Evolutionary conservation across 2,329 filamentous ascomycete species (phyloP).

Genomic region (Teratosphaeria gauchensis): DNA sequence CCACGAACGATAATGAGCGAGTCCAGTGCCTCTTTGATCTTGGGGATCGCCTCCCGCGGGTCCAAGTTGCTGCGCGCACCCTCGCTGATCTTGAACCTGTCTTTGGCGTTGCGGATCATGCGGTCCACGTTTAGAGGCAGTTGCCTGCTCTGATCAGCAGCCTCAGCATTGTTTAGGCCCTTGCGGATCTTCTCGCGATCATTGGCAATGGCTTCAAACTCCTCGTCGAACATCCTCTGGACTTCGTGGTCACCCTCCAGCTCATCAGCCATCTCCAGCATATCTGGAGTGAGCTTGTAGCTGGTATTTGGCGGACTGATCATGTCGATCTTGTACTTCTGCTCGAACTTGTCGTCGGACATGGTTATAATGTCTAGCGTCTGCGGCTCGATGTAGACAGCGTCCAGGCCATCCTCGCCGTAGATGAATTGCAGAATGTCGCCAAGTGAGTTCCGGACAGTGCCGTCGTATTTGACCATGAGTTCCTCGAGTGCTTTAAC

Average conservation of each 20-base stretch:
- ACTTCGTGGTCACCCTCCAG: constrained; percentile 79
- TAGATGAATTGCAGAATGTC: constrained; percentile 97
- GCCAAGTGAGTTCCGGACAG: constrained; percentile 89
- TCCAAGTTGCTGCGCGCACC: constrained; percentile 79
- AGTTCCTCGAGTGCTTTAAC: constrained; percentile 98
- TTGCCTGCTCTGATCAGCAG: constrained; percentile 70
- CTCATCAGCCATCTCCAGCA: constrained; percentile 78
- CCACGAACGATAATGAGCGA: constrained; percentile 80
- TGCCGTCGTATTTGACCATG: constrained; percentile 95
- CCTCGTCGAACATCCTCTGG: constrained; percentile 76
- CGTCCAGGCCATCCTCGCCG: constrained; percentile 93
- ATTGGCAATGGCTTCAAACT: constrained; percentile 68
- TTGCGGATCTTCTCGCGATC: constrained; percentile 71
- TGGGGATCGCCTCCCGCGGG: constrained; percentile 75
- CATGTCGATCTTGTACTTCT: constrained; percentile 76
- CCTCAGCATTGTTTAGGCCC: constrained; percentile 59
- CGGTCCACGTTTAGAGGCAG: constrained; percentile 84
- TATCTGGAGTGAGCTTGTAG: constrained; percentile 53
- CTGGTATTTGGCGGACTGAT: constrained; percentile 52
- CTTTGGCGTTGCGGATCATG: constrained; percentile 82
- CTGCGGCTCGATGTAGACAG: constrained; percentile 87
- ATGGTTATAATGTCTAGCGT: constrained; percentile 76
- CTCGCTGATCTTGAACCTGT: constrained; percentile 82
- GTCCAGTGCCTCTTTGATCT: constrained; percentile 64
- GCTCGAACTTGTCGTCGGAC: constrained; percentile 66